A percentile compares a stretch with the other conserved stretches of the same genome.
Evolutionary conservation across 2,329 filamentous ascomycete genomes (phyloP).

Genomic region (Volutella citrinella): DNA sequence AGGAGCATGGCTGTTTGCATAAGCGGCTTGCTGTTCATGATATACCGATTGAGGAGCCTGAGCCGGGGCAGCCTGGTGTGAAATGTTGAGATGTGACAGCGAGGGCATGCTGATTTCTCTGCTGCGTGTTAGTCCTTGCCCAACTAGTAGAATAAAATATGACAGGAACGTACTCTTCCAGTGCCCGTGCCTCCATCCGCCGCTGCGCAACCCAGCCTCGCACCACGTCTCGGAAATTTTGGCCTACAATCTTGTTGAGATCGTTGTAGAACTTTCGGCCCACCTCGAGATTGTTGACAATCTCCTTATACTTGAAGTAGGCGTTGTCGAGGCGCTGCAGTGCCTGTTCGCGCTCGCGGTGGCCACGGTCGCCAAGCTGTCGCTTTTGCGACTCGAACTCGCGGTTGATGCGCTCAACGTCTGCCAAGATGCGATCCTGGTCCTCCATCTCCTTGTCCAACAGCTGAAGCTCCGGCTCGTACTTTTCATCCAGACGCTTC

Average conservation of each 20-base stretch:
- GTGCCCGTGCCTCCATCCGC: constrained; percentile 71
- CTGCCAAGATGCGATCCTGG: constrained; percentile 68
- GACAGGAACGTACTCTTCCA: constrained; percentile 63
- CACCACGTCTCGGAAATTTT: constrained; percentile 73
- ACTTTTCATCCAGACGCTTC: constrained; percentile 68
- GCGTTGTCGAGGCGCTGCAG: constrained; percentile 86
- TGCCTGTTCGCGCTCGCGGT: constrained; percentile 77
- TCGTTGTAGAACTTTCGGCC: constrained; percentile 98
- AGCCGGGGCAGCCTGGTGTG: constrained; percentile 23
- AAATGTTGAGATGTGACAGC: constrained; percentile 42
- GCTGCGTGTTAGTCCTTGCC: constrained; percentile 9
- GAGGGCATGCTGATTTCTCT: constrained; percentile 54
- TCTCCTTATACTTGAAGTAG: constrained; percentile 95
- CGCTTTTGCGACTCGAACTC: constrained; percentile 73
- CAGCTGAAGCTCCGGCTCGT: constrained; percentile 73
- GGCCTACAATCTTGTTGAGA: constrained; percentile 78
- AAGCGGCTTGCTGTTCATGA: constrained; percentile 14
- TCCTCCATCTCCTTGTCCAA: constrained; percentile 70
- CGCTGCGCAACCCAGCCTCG: constrained; percentile 77
- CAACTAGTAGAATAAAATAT: background rate
- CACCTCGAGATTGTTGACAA: constrained; percentile 85
- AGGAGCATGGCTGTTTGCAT: too few relatives aligned
- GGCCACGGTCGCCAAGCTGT: constrained; percentile 57
- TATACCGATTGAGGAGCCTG: constrained; percentile 15
- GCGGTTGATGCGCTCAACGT: constrained; percentile 72